Percentiles rank a stretch among this genome's conserved stretches.
These are phyloP conservation scores for Penicillium pancosmium DNA, from an alignment of 495 filamentous ascomycete species.

Conservation along the genomic window DNA sequence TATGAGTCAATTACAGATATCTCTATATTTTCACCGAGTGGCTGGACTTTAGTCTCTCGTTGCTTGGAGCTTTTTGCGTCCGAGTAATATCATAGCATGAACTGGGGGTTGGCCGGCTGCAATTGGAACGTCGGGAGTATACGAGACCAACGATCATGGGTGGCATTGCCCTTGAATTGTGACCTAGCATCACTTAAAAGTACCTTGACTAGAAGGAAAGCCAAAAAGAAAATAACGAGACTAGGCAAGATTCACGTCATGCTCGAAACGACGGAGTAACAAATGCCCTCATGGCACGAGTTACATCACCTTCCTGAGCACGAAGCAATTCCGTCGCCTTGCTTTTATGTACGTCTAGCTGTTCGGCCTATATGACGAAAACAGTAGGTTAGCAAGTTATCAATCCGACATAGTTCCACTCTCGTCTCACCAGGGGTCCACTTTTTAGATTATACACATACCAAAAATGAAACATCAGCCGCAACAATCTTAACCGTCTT, in stretches of 20 bases:
- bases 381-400: slow-evolving; percentile 13
- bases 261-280: slow-evolving; percentile 43
- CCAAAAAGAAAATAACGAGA: neutral
- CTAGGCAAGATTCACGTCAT: slow-evolving; percentile 10
- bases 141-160: no score
- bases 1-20: neutral
- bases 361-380: slow-evolving; percentile 59
- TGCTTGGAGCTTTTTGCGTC: no score
- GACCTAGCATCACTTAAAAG: no score
- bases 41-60: no score
- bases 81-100: no score
- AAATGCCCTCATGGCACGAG: slow-evolving; percentile 68
- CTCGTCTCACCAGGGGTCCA: no score
- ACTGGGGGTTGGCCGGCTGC: no score
- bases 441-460: slow-evolving; percentile 37
- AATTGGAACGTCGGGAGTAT: no score
- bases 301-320: slow-evolving; percentile 75
- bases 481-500: slow-evolving; percentile 66
- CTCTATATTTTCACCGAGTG: no score
- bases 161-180: no score
- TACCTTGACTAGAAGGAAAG: neutral
- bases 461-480: slow-evolving; percentile 67
- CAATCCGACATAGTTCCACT: no score
- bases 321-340: slow-evolving; percentile 86
- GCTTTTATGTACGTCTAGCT: slow-evolving; percentile 74